Evolutionary conservation across 208 protist species (phyloP), one percentile per base, ranked within the genome.

Genomic region (Wallacemonas rigidus): DNA sequence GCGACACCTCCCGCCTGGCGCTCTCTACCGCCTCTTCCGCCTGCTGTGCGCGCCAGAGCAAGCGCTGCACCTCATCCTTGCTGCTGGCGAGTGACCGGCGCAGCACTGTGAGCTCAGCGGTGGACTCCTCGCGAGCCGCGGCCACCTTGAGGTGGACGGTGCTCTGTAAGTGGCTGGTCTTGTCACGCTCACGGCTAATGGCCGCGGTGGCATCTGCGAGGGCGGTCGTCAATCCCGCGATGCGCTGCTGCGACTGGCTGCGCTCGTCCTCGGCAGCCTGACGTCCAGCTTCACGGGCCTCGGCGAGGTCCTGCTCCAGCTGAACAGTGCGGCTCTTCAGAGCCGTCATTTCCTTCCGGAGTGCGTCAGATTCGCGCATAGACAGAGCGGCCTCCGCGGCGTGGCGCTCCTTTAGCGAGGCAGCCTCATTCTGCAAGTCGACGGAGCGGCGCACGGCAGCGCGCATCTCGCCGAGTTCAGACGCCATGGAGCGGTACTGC

Each of bases 361-460:
- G 73, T 26, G 77, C 72, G 40, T 85, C 65, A 0, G 61, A 74
- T 41, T 83, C 75, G 48, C 67, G 77, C 67, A 81, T 69, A 11
- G 83, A 76, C 50, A 86, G 72, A 1, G 83, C 73, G 3, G 87
- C 85, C 38, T 87, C 86, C 1, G 84, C 71, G 3, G 79, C 82
- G 74, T 86, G 80, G 61, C 81, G 83, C 60, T 93, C 91, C 69
- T 89, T 87, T n/a, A 91, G 75, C 7, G 82, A 61, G 6, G 75
- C 87, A 1, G 88, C 88, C 35, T 93, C 89, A 58, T 87, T 89
- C 63, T 95, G 91, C 65, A 94, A 74, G 38, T 90, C 87, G 2
- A 79, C 62, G 1, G 87, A 85, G 3, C 86, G 82, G 56, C 87
- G 88, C 69, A 94, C 80, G 7, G 90, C 67, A 1, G 83, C 65